Percentiles rank a stretch among this genome's conserved stretches.
Conservation (phyloP, 768 basidiomycete species). For the Gloeopeniophorella convolvens region DNA sequence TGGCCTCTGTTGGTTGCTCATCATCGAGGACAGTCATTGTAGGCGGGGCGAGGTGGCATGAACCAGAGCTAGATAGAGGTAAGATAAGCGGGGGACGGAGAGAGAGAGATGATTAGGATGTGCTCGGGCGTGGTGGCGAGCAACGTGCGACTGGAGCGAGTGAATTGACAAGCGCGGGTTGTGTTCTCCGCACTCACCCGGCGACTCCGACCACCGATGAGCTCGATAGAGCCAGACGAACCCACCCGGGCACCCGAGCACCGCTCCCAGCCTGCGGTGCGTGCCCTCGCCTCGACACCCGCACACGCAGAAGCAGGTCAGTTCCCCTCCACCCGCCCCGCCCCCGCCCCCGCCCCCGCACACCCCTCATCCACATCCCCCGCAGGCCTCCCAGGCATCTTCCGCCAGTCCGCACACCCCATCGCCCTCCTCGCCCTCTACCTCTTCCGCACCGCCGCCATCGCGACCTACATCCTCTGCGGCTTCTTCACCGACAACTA, state of each 20-base stretch:
- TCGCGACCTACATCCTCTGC: constrained; percentile 88
- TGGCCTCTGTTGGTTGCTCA: constrained; percentile 17
- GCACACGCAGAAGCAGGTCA: constrained; percentile 74
- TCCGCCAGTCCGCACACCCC: constrained; percentile 80
- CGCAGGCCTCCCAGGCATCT: constrained; percentile 65
- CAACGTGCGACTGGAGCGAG: too few relatives aligned
- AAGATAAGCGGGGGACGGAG: too few relatives aligned
- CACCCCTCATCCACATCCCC: background rate
- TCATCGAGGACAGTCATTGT: background rate
- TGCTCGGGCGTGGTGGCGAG: too few relatives aligned
- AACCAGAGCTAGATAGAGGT: background rate
- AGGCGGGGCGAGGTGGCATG: background rate
- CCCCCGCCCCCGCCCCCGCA: background rate
- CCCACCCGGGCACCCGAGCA: constrained; percentile 34
- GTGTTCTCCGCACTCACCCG: too few relatives aligned
- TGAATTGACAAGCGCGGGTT: too few relatives aligned
- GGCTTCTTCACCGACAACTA: constrained; percentile 88
- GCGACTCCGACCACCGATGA: constrained; percentile 38
- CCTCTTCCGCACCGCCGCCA: constrained; percentile 82
- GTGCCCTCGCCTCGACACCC: constrained; percentile 46
- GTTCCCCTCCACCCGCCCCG: constrained; percentile 18
- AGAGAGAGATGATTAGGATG: too few relatives aligned
- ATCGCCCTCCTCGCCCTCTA: constrained; percentile 82
- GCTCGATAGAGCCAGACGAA: constrained; percentile 81
- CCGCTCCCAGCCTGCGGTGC: constrained; percentile 30